A percentile compares a stretch with the other conserved stretches of the same genome.
Evolutionary conservation across 1,284 basidiomycete species (phyloP).

Genomic region (Tilletia caries): DNA sequence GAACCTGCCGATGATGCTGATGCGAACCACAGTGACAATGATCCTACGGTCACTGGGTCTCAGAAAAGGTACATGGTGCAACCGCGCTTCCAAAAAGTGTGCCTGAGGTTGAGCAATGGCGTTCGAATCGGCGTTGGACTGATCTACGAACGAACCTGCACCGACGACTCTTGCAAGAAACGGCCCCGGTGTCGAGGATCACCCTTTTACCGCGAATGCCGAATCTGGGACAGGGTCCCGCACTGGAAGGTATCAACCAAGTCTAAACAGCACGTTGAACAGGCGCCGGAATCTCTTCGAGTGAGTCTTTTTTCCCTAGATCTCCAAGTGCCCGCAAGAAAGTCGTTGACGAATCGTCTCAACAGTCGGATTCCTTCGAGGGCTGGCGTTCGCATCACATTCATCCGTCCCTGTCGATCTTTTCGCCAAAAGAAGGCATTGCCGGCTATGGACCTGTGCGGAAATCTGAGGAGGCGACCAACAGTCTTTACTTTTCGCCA

Average conservation of each 20-base stretch:
- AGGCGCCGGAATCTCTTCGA: constrained; percentile 37
- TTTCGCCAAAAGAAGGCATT: constrained; percentile 58
- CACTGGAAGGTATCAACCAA: constrained; percentile 75
- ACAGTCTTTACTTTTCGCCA: constrained; percentile 82
- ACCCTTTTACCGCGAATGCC: constrained; percentile 73
- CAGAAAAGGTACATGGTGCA: constrained; percentile 38
- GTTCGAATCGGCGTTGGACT: constrained; percentile 88
- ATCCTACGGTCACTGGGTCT: constrained; percentile 11
- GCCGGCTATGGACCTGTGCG: constrained; percentile 34
- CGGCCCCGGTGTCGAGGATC: constrained; percentile 61
- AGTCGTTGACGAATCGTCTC: not conserved
- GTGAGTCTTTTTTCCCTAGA: too few relatives aligned
- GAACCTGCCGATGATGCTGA: not conserved
- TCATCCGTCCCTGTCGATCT: constrained; percentile 83
- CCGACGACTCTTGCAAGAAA: constrained; percentile 63
- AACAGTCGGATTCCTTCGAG: constrained; percentile 69
- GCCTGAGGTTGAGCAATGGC: constrained; percentile 71
- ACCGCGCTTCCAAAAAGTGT: constrained; percentile 41
- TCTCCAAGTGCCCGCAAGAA: too few relatives aligned
- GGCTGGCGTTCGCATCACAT: constrained; percentile 92
- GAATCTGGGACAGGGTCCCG: constrained; percentile 75
- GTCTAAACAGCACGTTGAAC: constrained; percentile 58
- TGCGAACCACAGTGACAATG: not conserved
- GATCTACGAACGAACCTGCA: constrained; percentile 78
- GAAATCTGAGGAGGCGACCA: constrained; percentile 53